Base-by-base conservation (phyloP, 2,329 filamentous ascomycete species). In the Parascedosporium putredinis region DNA sequence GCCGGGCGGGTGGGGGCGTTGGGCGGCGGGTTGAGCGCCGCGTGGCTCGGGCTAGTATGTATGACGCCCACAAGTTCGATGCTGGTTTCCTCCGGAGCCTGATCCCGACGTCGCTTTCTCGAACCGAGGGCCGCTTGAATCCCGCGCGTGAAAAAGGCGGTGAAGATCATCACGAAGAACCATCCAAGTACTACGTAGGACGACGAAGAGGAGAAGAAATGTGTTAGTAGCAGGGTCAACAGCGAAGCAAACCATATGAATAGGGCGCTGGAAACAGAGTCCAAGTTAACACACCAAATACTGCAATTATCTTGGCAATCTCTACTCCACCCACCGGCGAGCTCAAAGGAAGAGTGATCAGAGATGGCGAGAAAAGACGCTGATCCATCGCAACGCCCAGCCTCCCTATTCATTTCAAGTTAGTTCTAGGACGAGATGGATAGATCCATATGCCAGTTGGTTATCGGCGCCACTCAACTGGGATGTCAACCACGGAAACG, bases 311-410 rank as follows among this genome's bases (percentile, higher is more conserved):
- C 57, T 79, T 79, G 34, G 69, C 68, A 10, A 81, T 74, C 56
- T 82, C 78, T 0, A 68, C 56, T 2, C 71, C 69, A 18, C 74
- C 69, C 16, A 81, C 76, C 0, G 69, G 55, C 1, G 75, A 70
- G 55, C 76, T 79, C 2, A 82, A 64, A 5, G 78, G 77, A 1
- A 82, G 64, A 24, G 79, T 65, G 6, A 81, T 70, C 62, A 82
- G 82, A 0, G 76, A 73, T 7, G 76, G 78, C 2, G 73, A 77
- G 55, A 81, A 81, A 78, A 72, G 47, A 80, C 63, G 51, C 73
- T 78, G 56, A 81, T 79, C 68, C 76, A 81, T 40, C 72, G 69
- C 23, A 81, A 64, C 5, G 75, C 71, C 70, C 76, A 81, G 6
- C 73, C 72, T 43, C 74, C 74, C 74, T 79, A 20, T 12, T 9